Percentiles rank a stretch among this genome's conserved stretches.
Evolutionary conservation across 2,329 filamentous ascomycete species (phyloP).

Genomic region (Lecanicillium sp.): DNA sequence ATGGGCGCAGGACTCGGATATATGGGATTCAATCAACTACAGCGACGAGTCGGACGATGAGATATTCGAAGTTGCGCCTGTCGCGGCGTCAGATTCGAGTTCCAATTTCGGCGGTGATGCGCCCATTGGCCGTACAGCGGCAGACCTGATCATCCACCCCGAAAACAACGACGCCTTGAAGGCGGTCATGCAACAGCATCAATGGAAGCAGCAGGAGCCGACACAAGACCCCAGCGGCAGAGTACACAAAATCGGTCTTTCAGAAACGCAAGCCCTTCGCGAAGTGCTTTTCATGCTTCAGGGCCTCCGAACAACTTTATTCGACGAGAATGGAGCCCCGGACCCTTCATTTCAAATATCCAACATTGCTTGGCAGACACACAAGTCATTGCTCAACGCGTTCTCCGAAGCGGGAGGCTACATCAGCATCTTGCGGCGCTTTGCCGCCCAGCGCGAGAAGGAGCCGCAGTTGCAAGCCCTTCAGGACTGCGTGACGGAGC

Average conservation of each 20-base stretch:
- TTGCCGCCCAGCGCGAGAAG: constrained; percentile 37
- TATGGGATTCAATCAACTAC: constrained; percentile 69
- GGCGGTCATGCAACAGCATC: constrained; percentile 27
- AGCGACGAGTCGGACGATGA: constrained; percentile 58
- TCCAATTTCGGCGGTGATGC: constrained; percentile 27
- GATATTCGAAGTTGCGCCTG: constrained; percentile 28
- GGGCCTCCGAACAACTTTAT: constrained; percentile 70
- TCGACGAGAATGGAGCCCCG: constrained; percentile 39
- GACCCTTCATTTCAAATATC: constrained; percentile 39
- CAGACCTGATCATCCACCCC: constrained; percentile 30
- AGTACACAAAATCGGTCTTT: constrained; percentile 42
- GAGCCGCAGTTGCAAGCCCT: constrained; percentile 65
- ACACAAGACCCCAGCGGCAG: constrained; percentile 29
- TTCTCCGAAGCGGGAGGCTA: constrained; percentile 43
- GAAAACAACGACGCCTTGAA: constrained; percentile 28
- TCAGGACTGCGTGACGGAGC: constrained; percentile 53
- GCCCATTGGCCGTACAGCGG: constrained; percentile 21
- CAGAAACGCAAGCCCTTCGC: constrained; percentile 67
- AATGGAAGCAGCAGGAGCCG: constrained; percentile 29
- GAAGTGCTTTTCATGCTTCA: constrained; percentile 82
- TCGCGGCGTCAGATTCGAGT: constrained; percentile 31
- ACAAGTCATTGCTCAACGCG: constrained; percentile 40
- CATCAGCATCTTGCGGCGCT: constrained; percentile 40
- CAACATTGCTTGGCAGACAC: constrained; percentile 44
- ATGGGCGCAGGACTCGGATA: constrained; percentile 56